phyloP scores from a whole-genome alignment of 2,329 filamentous ascomycete species.

The Fusarium sp. region DNA sequence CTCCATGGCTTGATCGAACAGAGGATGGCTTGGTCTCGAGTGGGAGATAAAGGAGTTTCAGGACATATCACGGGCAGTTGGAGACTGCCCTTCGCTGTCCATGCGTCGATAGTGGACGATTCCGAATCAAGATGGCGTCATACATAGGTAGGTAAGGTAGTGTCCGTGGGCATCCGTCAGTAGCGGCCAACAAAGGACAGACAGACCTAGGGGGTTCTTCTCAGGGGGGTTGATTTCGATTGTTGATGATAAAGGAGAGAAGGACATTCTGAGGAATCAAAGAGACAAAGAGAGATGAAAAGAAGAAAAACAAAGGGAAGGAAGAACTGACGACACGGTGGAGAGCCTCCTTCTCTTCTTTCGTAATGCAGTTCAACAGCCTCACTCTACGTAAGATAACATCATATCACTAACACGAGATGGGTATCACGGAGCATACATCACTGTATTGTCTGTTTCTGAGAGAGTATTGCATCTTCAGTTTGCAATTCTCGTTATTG shows the following conservation, averaged over 20 bases:
- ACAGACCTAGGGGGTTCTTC: neutral
- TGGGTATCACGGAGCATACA: neutral
- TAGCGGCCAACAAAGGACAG: neutral
- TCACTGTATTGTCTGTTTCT: neutral
- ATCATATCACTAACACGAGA: neutral
- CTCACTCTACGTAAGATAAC: neutral
- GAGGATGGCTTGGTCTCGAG: conserved; percentile 4
- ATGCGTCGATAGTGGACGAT: conserved; percentile 5
- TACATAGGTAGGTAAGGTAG: neutral
- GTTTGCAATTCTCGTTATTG: neutral
- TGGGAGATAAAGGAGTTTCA: conserved; percentile 21
- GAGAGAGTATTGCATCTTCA: neutral
- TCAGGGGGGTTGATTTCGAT: neutral
- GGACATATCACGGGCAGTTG: conserved; percentile 9
- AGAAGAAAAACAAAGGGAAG: neutral
- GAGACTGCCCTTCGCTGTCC: neutral
- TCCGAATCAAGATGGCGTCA: conserved; percentile 17
- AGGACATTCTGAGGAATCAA: neutral
- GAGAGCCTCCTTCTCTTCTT: conserved; percentile 18
- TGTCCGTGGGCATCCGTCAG: neutral
- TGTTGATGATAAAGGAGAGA: neutral
- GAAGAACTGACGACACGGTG: conserved; percentile 15
- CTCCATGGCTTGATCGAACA: neutral
- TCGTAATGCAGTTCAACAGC: neutral
- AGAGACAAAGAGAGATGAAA: neutral